phyloP scores from a whole-genome alignment of 495 filamentous ascomycete species.

The Sphaerosporella brunnea region DNA sequence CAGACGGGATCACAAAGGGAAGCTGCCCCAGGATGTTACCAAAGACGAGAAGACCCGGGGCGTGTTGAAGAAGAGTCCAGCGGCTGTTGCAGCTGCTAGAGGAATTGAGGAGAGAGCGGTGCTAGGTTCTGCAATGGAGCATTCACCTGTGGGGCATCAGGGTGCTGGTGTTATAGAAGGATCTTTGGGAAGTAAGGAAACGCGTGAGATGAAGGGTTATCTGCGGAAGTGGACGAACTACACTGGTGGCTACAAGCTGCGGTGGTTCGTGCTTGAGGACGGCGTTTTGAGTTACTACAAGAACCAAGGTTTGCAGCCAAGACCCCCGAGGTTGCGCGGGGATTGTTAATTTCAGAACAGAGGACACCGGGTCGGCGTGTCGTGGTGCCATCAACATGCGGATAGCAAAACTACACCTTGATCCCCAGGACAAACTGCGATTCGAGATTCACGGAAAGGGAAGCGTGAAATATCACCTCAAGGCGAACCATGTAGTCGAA shows the following conservation, averaged over 20 bases:
- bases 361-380: slow-evolving; percentile 82
- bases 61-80: slow-evolving; percentile 84
- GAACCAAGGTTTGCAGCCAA: slow-evolving; percentile 49
- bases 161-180: slow-evolving; percentile 36
- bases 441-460: slow-evolving; percentile 97
- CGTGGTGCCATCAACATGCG: slow-evolving; percentile 97
- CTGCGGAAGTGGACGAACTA: slow-evolving; percentile 99
- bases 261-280: slow-evolving; percentile 96
- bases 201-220: slow-evolving; percentile 93
- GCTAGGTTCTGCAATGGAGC: slow-evolving; percentile 49
- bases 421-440: slow-evolving; percentile 84
- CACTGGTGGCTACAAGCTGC: slow-evolving; percentile 81
- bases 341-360: too few relatives aligned
- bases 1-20: slow-evolving; percentile 81
- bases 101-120: slow-evolving; percentile 95
- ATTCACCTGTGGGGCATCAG: slow-evolving; percentile 5
- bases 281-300: slow-evolving; percentile 98
- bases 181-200: slow-evolving; percentile 58
- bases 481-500: slow-evolving; percentile 88
- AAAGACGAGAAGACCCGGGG: slow-evolving; percentile 79
- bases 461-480: slow-evolving; percentile 95
- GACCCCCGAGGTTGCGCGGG: slow-evolving; percentile 5
- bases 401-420: slow-evolving; percentile 87
- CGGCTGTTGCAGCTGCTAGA: slow-evolving; percentile 80
- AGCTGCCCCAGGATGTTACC: slow-evolving; percentile 88